Evolutionary conservation across 371 early-diverging fungal genomes (phyloP), one percentile per base, ranked within the genome.

Genomic region (Dipsacomyces acuminosporus): DNA sequence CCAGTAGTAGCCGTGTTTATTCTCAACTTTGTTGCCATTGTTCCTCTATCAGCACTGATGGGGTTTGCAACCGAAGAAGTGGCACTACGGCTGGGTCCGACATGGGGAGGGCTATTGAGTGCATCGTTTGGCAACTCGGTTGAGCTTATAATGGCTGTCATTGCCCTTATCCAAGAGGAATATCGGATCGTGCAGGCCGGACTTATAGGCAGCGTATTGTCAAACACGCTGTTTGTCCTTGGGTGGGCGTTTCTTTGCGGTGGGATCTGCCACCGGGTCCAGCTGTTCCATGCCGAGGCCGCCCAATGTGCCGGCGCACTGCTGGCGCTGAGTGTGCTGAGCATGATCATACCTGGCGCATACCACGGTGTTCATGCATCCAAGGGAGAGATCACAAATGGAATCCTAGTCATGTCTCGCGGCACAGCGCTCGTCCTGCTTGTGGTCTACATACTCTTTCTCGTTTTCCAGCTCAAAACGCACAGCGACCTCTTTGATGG

Each of bases 11-110:
- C 80, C 0, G 78, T 80, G 7, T 95, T 95, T 67, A 51, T 82
- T 14, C 72, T 91, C 54, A 96, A 96, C 75, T 91, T 91, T 48
- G 65, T 91, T 26, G 91, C 93, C 15, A 88, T 96, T 54, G 71
- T 96, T 21, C 93, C 93, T 2, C 75, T 93, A 21, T 92, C 93
- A 9, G 90, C 89, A 43, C 53, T 86, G 23, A 75, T 89, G 44
- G 86, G 82, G 21, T 77, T 81, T 58, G 82, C 85, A 1, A 71
- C 61, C 30, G 71, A 71, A 22, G 71, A 71, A 5, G 57, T 71
- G 25, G 49, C 61, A 11, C 30, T 66, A 6, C 51, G 71, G 9
- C 57, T 71, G 24, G 66, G 66, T 9, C 46, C 54, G 77, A 84
- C 89, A 15, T 79, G 94, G 49, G 93, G 93, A 41, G 91, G 88